These are phyloP conservation scores for Colletotrichum theobromicola DNA, from an alignment of 2,329 filamentous ascomycete species.

Conservation along the genomic window DNA sequence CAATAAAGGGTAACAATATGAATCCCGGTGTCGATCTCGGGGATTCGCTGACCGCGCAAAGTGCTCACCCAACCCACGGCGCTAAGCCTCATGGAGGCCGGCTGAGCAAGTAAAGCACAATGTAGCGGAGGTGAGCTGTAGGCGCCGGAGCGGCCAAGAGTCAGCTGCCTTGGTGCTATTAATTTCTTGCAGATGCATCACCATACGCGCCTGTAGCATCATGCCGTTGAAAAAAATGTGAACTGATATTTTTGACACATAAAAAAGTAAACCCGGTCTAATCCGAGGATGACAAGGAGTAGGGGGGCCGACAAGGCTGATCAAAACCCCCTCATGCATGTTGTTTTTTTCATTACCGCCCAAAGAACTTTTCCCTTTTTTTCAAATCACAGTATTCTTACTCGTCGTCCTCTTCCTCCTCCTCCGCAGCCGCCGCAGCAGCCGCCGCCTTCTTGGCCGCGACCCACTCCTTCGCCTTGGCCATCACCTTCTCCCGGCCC, in stretches of 20 bases:
- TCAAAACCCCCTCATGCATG: slow-evolving; percentile 1
- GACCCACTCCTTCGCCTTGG: slow-evolving; percentile 74
- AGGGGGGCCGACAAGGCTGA: not conserved
- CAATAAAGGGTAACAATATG: not conserved
- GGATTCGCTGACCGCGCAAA: not conserved
- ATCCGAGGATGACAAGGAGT: not conserved
- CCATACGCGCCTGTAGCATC: not conserved
- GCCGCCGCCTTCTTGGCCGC: slow-evolving; percentile 51
- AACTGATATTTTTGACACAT: slow-evolving; percentile 13
- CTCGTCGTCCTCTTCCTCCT: slow-evolving; percentile 41
- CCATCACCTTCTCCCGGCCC: slow-evolving; percentile 73
- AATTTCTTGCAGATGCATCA: not conserved
- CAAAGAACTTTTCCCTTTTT: slow-evolving; percentile 7
- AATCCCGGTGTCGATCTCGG: slow-evolving; percentile 11
- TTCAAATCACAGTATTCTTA: not conserved
- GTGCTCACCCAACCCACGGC: slow-evolving; percentile 7
- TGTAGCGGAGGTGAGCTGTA: not conserved
- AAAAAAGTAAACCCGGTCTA: not conserved
- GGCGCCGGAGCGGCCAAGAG: not conserved
- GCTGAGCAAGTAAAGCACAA: not conserved
- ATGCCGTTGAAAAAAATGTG: not conserved
- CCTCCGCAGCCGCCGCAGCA: slow-evolving; percentile 39
- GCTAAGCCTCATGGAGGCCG: not conserved
- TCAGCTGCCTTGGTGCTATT: not conserved
- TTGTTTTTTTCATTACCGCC: slow-evolving; percentile 1